Percentiles rank a stretch among this genome's conserved stretches.
Evolutionary conservation across 306 rosid genomes (phyloP).

Genomic region (Pterocarpus macrocarpus): DNA sequence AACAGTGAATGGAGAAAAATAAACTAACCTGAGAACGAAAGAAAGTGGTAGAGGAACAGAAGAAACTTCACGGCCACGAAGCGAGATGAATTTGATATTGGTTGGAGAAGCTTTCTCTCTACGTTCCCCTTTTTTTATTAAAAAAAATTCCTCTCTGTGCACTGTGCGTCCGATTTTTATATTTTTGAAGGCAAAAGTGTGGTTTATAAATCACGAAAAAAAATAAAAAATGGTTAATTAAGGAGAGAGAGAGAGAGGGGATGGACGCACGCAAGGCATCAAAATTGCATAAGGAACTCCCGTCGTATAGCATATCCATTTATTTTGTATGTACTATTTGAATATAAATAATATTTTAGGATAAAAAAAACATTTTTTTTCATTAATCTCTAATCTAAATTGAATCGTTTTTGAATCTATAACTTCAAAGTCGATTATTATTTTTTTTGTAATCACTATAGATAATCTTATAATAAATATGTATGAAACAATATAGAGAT

Average conservation of each 20-base stretch:
- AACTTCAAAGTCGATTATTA: no score
- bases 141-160: neutral
- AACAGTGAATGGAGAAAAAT: conserved; percentile 32
- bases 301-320: no score
- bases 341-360: no score
- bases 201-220: conserved; percentile 42
- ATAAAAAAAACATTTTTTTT: no score
- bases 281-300: conserved; percentile 24
- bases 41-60: conserved; percentile 10
- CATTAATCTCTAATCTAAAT: no score
- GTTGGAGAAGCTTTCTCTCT: conserved; percentile 11
- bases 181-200: conserved; percentile 45
- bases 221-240: neutral
- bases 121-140: conserved; percentile 27
- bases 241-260: neutral
- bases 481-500: no score
- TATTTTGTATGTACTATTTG: no score
- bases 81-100: conserved; percentile 21
- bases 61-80: conserved; percentile 26
- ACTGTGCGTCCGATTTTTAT: neutral
- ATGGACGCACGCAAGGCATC: neutral
- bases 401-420: no score
- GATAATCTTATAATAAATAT: no score
- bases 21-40: conserved; percentile 45
- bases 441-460: no score